Conservation (phyloP, 1,284 basidiomycete species). For the Entoloma clypeatum region DNA sequence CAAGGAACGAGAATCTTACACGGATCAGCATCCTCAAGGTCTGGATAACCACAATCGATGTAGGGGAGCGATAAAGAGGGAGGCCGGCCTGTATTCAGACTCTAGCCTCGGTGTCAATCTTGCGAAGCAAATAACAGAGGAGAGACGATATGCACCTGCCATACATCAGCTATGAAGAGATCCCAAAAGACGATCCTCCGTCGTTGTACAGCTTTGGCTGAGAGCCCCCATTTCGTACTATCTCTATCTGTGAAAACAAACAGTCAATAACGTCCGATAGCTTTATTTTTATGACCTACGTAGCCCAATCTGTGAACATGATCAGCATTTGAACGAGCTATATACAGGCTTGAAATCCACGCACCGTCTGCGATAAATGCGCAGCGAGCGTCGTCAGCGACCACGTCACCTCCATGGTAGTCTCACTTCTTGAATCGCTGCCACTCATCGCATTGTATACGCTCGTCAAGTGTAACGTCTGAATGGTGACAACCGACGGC, state of each 20-base stretch:
- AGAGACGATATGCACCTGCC: constrained; percentile 35
- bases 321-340: constrained; percentile 12
- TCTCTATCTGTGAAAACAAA: constrained; percentile 47
- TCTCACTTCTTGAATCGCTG: constrained; percentile 36
- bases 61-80: constrained; percentile 57
- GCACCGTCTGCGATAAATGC: constrained; percentile 56
- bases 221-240: constrained; percentile 49
- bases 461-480: constrained; percentile 56
- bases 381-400: constrained; percentile 51
- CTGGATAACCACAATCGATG: constrained; percentile 52
- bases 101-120: constrained; percentile 37
- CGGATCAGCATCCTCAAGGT: constrained; percentile 29
- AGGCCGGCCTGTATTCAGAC: constrained; percentile 59
- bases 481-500: constrained; percentile 61
- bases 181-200: constrained; percentile 59
- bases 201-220: constrained; percentile 48
- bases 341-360: constrained; percentile 23
- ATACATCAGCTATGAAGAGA: constrained; percentile 48
- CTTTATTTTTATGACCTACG: constrained; percentile 35
- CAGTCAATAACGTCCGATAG: constrained; percentile 4
- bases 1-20: constrained; percentile 16
- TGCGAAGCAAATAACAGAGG: constrained; percentile 1
- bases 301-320: constrained; percentile 46
- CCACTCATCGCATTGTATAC: constrained; percentile 50
- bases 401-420: constrained; percentile 63